These are phyloP conservation scores for Hygrophorus pudorinus DNA, from an alignment of 768 basidiomycete species.

Conservation along the genomic window DNA sequence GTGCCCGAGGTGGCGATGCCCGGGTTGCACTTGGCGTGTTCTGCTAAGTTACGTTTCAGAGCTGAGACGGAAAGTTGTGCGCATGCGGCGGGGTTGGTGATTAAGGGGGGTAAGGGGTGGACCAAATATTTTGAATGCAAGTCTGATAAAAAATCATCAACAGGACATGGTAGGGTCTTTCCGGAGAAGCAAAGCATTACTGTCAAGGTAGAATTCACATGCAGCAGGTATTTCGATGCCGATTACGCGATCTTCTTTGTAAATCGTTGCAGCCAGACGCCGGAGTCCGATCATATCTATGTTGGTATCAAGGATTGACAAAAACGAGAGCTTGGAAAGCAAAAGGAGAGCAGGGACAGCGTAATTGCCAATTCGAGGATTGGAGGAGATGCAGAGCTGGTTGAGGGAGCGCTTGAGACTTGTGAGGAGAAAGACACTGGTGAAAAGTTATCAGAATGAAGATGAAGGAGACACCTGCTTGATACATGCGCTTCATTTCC, in stretches of 20 bases:
- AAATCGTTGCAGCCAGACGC: constrained; percentile 29
- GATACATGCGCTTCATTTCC: constrained; percentile 49
- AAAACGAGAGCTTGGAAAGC: constrained; percentile 34
- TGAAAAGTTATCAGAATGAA: constrained; percentile 5
- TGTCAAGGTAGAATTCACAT: constrained; percentile 45
- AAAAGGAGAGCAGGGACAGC: constrained; percentile 43
- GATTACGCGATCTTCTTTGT: constrained; percentile 28
- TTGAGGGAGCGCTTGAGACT: constrained; percentile 44
- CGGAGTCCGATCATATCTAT: constrained; percentile 52
- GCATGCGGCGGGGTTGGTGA: constrained; percentile 32
- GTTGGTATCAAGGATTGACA: constrained; percentile 44
- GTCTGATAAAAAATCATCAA: constrained; percentile 20
- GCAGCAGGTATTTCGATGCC: constrained; percentile 43
- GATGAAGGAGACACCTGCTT: background rate
- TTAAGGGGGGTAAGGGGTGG: constrained; percentile 37
- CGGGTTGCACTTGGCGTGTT: constrained; percentile 39
- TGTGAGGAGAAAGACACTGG: constrained; percentile 48
- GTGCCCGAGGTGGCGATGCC: constrained; percentile 35
- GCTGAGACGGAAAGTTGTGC: constrained; percentile 33
- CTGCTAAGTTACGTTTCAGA: constrained; percentile 46
- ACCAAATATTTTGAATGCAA: constrained; percentile 38
- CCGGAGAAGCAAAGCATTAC: constrained; percentile 22
- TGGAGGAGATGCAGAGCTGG: constrained; percentile 41
- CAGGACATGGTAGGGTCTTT: background rate
- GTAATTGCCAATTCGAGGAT: constrained; percentile 46